Evolutionary conservation across 805 yeast genomes (phyloP).

Genomic region (Candida odintsovae): DNA sequence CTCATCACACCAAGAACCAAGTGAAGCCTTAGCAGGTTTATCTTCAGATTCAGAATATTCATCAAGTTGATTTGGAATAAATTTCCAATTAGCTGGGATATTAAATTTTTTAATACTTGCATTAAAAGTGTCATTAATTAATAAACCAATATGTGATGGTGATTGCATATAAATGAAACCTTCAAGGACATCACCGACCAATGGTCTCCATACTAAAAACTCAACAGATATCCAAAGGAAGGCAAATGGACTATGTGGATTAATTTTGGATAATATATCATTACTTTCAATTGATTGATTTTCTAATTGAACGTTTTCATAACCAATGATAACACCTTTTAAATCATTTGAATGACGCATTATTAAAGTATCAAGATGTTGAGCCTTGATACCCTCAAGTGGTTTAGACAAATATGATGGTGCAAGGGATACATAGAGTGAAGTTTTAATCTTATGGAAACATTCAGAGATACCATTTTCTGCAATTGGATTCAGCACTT

Average conservation of each 20-base stretch:
- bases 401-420: conserved; percentile 72
- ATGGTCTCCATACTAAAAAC: conserved; percentile 84
- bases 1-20: conserved; percentile 87
- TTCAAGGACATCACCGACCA: conserved; percentile 77
- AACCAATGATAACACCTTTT: conserved; percentile 80
- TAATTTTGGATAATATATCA: conserved; percentile 50
- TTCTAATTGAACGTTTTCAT: conserved; percentile 54
- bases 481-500: conserved; percentile 32
- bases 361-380: conserved; percentile 84
- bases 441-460: conserved; percentile 53
- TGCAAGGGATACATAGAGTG: conserved; percentile 80
- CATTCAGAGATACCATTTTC: conserved; percentile 56
- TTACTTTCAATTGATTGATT: conserved; percentile 36
- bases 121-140: conserved; percentile 90
- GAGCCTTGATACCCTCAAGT: conserved; percentile 71
- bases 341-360: conserved; percentile 74
- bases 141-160: conserved; percentile 88
- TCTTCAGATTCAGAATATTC: conserved; percentile 31
- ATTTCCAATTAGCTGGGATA: conserved; percentile 84
- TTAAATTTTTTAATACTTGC: conserved; percentile 82
- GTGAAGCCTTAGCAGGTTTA: conserved; percentile 18
- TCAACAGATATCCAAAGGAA: conserved; percentile 85
- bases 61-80: conserved; percentile 74
- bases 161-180: conserved; percentile 91
- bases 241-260: conserved; percentile 80